Evolutionary conservation across 2,329 filamentous ascomycete genomes (phyloP).

Genomic region (Septoria petroselini): DNA sequence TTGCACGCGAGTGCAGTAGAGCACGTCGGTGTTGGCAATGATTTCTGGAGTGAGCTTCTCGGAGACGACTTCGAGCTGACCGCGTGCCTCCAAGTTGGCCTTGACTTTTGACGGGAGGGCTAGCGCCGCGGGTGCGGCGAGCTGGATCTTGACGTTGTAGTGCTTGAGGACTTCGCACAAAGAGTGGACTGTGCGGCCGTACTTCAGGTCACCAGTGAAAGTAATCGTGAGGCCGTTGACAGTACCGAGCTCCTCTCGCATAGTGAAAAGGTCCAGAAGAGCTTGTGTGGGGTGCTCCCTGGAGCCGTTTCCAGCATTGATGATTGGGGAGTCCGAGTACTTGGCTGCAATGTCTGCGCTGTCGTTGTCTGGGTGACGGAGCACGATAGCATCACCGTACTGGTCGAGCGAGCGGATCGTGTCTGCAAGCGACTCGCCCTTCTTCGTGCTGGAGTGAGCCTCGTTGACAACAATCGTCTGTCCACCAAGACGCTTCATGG

Average conservation of each 20-base stretch:
- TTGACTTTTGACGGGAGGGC: slow-evolving; percentile 72
- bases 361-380: slow-evolving; percentile 82
- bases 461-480: slow-evolving; percentile 79
- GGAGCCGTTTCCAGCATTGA: slow-evolving; percentile 95
- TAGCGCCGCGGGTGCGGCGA: slow-evolving; percentile 79
- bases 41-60: slow-evolving; percentile 82
- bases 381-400: slow-evolving; percentile 93
- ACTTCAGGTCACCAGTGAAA: slow-evolving; percentile 87
- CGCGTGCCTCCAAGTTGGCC: slow-evolving; percentile 66
- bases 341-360: slow-evolving; percentile 80
- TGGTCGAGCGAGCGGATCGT: slow-evolving; percentile 89
- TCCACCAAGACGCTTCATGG: slow-evolving; percentile 96
- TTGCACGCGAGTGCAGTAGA: slow-evolving; percentile 96
- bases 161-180: slow-evolving; percentile 89
- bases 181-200: slow-evolving; percentile 92
- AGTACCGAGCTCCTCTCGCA: slow-evolving; percentile 93
- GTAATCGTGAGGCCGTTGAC: slow-evolving; percentile 95
- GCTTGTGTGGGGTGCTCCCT: slow-evolving; percentile 97
- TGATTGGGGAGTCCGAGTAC: slow-evolving; percentile 84
- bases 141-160: slow-evolving; percentile 91
- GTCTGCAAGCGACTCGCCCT: slow-evolving; percentile 91
- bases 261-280: slow-evolving; percentile 96
- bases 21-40: slow-evolving; percentile 78
- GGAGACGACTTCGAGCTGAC: slow-evolving; percentile 73
- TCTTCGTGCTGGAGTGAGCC: slow-evolving; percentile 80